Base-by-base conservation (phyloP, 345 rosid species). In the Eucalyptus polybractea region DNA sequence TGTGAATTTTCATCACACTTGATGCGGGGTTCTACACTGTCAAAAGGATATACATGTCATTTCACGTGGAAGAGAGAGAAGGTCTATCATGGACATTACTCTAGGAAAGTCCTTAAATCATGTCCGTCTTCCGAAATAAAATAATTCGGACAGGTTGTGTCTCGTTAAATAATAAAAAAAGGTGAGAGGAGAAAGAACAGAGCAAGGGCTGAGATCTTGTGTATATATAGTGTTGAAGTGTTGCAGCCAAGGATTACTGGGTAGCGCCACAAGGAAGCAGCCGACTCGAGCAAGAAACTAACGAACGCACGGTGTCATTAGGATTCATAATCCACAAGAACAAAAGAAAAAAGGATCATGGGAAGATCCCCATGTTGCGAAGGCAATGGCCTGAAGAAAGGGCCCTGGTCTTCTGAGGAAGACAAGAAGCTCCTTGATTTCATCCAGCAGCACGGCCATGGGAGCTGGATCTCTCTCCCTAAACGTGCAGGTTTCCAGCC, bases 351-450 rank as follows among this genome's bases (percentile, higher is more conserved):
- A 53, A 56, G 25, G 37, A 88, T 83, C 88, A 97, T 97, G 99
- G 98, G 94, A 86, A 93, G 98, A 91, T 86, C 94, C 90, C 98
- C 98, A 89, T 95, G 97, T 91, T 95, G 97, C 85, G 97, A 95
- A 72, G 95, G 95, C 92, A 93, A 91, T 87, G 97, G 95, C 17
- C 96, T 96, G 47, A 97, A 95, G 93, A 97, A 93, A 92, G 99
- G 99, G 11, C 97, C 99, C 31, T 97, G 99, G 99, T 95, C 97
- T 10, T 89, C 95, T 40, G 99, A 97, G 88, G 99, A 97, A 92
- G 99, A 97, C 88, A 92, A 93, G 91, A 96, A 92, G 85, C 92
- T 97, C 85, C 86, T 92, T 44, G 96, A 94, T 86, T 96, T 95
- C 90, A 95, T 97, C 89, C 91, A 95, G 15, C 93, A 93, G 87